Evolutionary conservation across 1,284 basidiomycete species (phyloP).

Genomic region (Mycena citricolor): DNA sequence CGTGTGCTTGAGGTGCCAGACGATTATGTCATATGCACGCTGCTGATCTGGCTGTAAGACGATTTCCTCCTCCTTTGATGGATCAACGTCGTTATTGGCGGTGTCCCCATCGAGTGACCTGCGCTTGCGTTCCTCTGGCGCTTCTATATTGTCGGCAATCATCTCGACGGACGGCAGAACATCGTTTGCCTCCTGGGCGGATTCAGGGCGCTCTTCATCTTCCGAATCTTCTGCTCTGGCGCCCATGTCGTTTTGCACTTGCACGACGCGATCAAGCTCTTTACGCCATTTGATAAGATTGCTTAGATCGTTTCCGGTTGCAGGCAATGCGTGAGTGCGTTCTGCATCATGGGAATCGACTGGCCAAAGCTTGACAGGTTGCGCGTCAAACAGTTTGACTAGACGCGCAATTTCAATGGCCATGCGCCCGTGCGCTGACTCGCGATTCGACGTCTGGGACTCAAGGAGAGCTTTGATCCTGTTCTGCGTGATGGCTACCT

Average conservation of each 20-base stretch:
- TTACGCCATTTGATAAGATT: constrained; percentile 1
- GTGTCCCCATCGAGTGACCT: too few relatives aligned
- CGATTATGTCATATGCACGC: constrained; percentile 9
- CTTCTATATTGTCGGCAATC: too few relatives aligned
- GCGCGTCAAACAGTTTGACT: constrained; percentile 1
- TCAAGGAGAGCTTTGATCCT: constrained; percentile 4
- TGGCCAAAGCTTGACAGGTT: too few relatives aligned
- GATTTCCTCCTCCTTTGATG: too few relatives aligned
- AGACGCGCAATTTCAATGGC: too few relatives aligned
- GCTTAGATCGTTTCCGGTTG: constrained; percentile 3
- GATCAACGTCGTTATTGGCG: neutral
- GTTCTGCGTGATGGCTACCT: constrained; percentile 12
- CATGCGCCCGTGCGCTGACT: constrained; percentile 15
- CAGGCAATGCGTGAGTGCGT: too few relatives aligned
- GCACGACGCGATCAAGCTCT: neutral
- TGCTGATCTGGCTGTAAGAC: constrained; percentile 2
- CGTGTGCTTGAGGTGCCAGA: constrained; percentile 17
- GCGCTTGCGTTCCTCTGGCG: too few relatives aligned
- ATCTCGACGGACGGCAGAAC: neutral
- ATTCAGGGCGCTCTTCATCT: too few relatives aligned
- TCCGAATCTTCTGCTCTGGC: too few relatives aligned
- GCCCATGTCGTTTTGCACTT: neutral
- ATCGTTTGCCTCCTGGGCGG: neutral
- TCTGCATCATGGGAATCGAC: too few relatives aligned
- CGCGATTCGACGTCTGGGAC: constrained; percentile 2